These are phyloP conservation scores for Trypethelium eluteriae DNA, from an alignment of 495 filamentous ascomycete genomes.

Conservation along the genomic window DNA sequence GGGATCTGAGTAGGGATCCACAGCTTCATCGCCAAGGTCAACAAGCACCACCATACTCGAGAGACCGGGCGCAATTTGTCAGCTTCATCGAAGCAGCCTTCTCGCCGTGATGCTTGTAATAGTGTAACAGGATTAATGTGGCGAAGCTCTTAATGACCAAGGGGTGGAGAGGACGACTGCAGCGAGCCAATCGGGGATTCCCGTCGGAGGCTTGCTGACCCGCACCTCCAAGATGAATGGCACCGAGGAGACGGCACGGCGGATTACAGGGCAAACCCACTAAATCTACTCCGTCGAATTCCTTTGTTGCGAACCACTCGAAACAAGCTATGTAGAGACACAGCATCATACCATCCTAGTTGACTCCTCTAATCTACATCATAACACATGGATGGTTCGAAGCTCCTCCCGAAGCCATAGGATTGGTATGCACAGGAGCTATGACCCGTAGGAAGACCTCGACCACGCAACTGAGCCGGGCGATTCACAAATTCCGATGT, in stretches of 20 bases:
- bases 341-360: too few species aligned
- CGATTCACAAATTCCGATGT: not conserved
- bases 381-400: too few species aligned
- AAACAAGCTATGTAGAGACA: too few species aligned
- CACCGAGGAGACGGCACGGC: too few species aligned
- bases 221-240: not conserved
- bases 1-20: constrained; percentile 39
- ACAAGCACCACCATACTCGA: constrained; percentile 55
- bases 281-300: too few species aligned
- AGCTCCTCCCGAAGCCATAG: too few species aligned
- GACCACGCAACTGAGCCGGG: too few species aligned
- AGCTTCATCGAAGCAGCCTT: constrained; percentile 24
- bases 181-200: not conserved
- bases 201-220: not conserved
- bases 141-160: not conserved
- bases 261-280: too few species aligned
- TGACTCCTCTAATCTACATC: too few species aligned
- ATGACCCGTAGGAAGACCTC: too few species aligned
- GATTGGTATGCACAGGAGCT: too few species aligned
- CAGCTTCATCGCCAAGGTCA: constrained; percentile 52
- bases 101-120: constrained; percentile 4
- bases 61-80: not conserved
- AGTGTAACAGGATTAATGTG: not conserved
- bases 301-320: too few species aligned
- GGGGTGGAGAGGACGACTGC: not conserved